phyloP scores from a whole-genome alignment of 139 green algal species.

The Eudorina sp. region DNA sequence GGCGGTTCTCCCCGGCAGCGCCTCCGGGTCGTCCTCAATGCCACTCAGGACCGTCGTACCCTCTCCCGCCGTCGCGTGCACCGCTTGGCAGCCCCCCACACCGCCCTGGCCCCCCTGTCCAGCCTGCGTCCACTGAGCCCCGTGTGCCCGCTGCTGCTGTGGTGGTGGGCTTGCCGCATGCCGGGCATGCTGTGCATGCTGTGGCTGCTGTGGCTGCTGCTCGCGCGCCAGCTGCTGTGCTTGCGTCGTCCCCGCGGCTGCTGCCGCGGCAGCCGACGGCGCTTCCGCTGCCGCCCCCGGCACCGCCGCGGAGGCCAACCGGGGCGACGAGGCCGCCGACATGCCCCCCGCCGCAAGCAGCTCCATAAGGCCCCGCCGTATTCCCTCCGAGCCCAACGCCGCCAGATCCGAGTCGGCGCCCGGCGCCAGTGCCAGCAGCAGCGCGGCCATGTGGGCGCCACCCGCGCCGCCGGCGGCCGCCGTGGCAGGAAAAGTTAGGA shows the following conservation, averaged over 20 bases:
- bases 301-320: too few relatives aligned
- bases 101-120: too few relatives aligned
- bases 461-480: background rate
- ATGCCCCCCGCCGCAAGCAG: background rate
- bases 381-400: background rate
- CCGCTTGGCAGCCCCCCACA: too few relatives aligned
- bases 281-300: too few relatives aligned
- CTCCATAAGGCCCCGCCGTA: conserved; percentile 4
- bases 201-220: background rate
- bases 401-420: background rate
- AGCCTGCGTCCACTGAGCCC: too few relatives aligned
- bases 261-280: background rate
- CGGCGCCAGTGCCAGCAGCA: background rate
- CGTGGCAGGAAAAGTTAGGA: too few relatives aligned
- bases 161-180: too few relatives aligned
- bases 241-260: background rate
- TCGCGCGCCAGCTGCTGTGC: too few relatives aligned
- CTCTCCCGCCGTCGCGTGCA: too few relatives aligned
- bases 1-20: too few relatives aligned
- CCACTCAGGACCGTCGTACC: too few relatives aligned
- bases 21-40: too few relatives aligned
- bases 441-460: background rate
- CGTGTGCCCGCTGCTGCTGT: background rate
- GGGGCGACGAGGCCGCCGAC: background rate
- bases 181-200: background rate